phyloP scores from a whole-genome alignment of 192 early-diverging fungal species.

The Pilobolus umbonatus region DNA sequence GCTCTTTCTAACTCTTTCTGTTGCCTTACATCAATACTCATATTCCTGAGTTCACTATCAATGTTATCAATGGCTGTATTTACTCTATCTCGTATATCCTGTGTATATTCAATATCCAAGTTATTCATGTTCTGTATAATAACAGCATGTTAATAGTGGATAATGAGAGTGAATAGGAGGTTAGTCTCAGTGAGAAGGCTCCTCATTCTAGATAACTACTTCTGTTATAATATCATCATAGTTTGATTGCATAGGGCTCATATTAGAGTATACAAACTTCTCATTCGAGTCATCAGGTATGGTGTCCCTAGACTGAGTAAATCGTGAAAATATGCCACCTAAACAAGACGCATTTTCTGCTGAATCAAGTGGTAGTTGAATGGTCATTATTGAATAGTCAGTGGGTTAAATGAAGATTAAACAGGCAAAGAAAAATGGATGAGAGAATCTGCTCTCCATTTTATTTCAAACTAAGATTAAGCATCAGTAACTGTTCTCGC shows the following conservation, averaged over 20 bases:
- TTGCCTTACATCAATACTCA: slow-evolving; percentile 22
- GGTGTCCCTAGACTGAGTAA: not conserved
- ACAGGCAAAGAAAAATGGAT: not conserved
- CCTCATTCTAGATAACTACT: no score
- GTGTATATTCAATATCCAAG: slow-evolving; percentile 23
- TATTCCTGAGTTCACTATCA: slow-evolving; percentile 19
- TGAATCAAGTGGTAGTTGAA: not conserved
- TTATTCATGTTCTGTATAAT: slow-evolving; percentile 17
- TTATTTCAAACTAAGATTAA: not conserved
- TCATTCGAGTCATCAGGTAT: slow-evolving; percentile 1
- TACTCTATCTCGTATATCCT: slow-evolving; percentile 18
- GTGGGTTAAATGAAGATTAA: not conserved
- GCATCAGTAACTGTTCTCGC: slow-evolving; percentile 1
- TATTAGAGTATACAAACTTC: slow-evolving; percentile 5
- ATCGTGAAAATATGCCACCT: slow-evolving; percentile 12
- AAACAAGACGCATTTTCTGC: slow-evolving; percentile 2
- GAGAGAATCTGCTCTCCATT: not conserved
- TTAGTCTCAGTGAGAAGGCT: no score
- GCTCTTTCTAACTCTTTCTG: no score
- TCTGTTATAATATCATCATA: slow-evolving; percentile 30
- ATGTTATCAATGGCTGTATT: slow-evolving; percentile 16
- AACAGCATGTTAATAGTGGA: not conserved
- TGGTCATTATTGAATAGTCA: slow-evolving; percentile 1
- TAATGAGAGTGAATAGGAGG: not conserved
- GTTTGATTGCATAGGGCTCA: slow-evolving; percentile 16